Evolutionary conservation across 805 yeast genomes (phyloP).

Genomic region (Monosporozyma solicola): DNA sequence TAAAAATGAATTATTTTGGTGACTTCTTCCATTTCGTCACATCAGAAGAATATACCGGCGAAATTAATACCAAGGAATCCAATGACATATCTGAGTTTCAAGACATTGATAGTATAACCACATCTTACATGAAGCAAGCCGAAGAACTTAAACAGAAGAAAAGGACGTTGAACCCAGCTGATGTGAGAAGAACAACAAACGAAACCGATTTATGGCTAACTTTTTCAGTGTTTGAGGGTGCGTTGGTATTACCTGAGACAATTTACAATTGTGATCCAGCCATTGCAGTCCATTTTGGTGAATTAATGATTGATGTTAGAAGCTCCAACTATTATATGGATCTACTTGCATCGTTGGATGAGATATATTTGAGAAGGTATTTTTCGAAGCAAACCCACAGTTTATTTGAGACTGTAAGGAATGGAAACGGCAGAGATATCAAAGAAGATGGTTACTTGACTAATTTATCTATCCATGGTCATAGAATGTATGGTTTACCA

Average conservation of each 20-base stretch:
- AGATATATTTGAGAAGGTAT: constrained; percentile 13
- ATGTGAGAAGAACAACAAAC: constrained; percentile 44
- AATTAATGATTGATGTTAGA: constrained; percentile 69
- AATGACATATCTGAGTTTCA: neutral
- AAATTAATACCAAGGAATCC: constrained; percentile 6
- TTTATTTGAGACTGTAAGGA: constrained; percentile 25
- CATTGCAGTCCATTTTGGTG: constrained; percentile 52
- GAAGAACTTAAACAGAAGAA: neutral
- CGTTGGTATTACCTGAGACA: constrained; percentile 62
- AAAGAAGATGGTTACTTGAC: constrained; percentile 26
- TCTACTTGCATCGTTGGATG: constrained; percentile 50
- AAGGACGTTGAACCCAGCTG: constrained; percentile 5
- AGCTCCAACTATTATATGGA: constrained; percentile 93
- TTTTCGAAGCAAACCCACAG: constrained; percentile 11
- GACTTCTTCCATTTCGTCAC: constrained; percentile 76
- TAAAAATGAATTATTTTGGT: constrained; percentile 88
- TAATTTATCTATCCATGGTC: constrained; percentile 64
- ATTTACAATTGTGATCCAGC: constrained; percentile 58
- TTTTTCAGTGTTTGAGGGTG: constrained; percentile 61
- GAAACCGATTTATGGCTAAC: constrained; percentile 72
- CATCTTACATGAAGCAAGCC: neutral
- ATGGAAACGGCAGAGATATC: constrained; percentile 11
- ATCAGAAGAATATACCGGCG: constrained; percentile 62
- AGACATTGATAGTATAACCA: constrained; percentile 1
- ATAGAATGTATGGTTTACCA: constrained; percentile 87